Evolutionary conservation across 306 rosid genomes (phyloP).

Genomic region (Ormosia emarginata): DNA sequence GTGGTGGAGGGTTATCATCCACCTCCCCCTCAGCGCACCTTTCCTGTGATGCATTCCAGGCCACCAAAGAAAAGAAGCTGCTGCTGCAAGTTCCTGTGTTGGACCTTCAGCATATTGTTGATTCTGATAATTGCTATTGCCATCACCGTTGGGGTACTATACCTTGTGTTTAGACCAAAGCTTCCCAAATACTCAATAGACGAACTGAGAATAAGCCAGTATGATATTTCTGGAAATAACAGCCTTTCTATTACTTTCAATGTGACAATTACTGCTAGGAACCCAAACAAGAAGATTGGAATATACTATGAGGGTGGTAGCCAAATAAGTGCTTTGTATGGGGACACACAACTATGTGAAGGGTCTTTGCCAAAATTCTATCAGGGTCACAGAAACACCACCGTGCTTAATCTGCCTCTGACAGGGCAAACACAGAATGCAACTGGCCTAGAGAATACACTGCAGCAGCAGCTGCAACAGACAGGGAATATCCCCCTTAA

Average conservation of each 20-base stretch:
- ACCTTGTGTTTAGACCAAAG: conserved; percentile 77
- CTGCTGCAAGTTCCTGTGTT: conserved; percentile 57
- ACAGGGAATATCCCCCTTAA: conserved; percentile 54
- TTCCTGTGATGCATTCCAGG: conserved; percentile 42
- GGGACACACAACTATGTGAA: conserved; percentile 45
- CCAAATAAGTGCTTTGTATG: conserved; percentile 62
- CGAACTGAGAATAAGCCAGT: conserved; percentile 37
- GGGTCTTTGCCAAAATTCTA: conserved; percentile 84
- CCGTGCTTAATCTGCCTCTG: conserved; percentile 48
- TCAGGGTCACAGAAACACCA: conserved; percentile 79
- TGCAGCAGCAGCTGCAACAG: conserved; percentile 39
- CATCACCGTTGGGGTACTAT: conserved; percentile 49
- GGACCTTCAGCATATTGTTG: conserved; percentile 37
- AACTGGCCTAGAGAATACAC: not conserved
- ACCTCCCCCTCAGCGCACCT: conserved; percentile 33
- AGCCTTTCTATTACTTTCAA: conserved; percentile 47
- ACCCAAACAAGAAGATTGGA: conserved; percentile 87
- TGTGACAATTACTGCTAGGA: conserved; percentile 59
- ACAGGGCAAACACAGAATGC: conserved; percentile 57
- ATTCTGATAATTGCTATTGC: conserved; percentile 45
- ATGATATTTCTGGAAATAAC: conserved; percentile 22
- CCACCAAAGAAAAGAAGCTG: conserved; percentile 82
- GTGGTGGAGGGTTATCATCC: not conserved
- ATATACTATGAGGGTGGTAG: conserved; percentile 85
- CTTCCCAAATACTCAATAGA: conserved; percentile 68